Evolutionary conservation across 805 yeast genomes (phyloP), one percentile per base, ranked within the genome.

Genomic region (Naumovozyma dairenensis): DNA sequence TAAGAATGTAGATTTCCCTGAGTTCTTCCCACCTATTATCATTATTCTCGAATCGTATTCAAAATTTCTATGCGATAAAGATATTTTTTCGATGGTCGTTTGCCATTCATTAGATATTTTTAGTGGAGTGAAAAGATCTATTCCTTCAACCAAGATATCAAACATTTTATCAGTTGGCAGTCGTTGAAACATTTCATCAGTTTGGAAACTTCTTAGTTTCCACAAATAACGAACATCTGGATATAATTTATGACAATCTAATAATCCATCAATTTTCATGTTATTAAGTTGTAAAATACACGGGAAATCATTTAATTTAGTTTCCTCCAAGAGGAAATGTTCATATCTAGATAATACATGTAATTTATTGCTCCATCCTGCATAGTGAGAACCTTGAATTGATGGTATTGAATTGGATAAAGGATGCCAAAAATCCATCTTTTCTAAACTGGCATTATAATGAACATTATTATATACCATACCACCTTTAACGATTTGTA

Each of bases 1-100:
- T 9, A 75, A 54, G 29, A 81, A 65, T 0, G 93, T 79, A 1
- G 94, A 80, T 49, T 86, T 86, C 1, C 96, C 96, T 1, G 84
- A 69, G 40, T 80, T 80, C 49, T 83, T 85, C 5, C 63, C 65
- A n/a, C 69, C 69, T 28, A 65, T 43, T 3, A 59, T 49, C 34
- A 63, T 44, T 6, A 63, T 37, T 35, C 61, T 56, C 35, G 58
- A 42, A 28, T 49, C 57, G 24, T 43, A 39, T 7, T 40, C 19
- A 6, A 45, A 35, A 27, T 44, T 49, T 21, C 46, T 43, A 31
- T 51, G 53, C 16, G 40, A 37, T 15, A 49, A 28, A n/a, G 34
- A 37, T 9, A 55, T 33, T 17, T 39, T 39, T 21, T 51, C 57
- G 13, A 55, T 38, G 2, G 21, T 35, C 12, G 36, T 29, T 12